phyloP scores from a whole-genome alignment of 1,284 basidiomycete genomes.

The Ustilago trichophora region DNA sequence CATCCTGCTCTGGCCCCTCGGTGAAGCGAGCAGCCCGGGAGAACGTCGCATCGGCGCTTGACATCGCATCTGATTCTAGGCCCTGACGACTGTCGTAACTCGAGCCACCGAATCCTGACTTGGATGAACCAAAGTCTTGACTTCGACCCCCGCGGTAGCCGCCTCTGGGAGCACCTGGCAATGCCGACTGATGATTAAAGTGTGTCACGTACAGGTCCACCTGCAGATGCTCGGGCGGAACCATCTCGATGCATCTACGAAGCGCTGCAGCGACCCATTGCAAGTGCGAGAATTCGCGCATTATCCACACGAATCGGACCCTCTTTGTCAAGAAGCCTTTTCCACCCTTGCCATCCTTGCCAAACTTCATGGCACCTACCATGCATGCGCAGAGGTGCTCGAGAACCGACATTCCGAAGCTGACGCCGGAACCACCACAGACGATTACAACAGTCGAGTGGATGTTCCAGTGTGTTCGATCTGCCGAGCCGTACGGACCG shows the following conservation, averaged over 20 bases:
- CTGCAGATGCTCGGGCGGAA: slow-evolving; percentile 73
- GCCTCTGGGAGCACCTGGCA: slow-evolving; percentile 5
- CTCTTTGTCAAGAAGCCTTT: slow-evolving; percentile 72
- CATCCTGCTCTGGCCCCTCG: slow-evolving; percentile 68
- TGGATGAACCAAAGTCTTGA: slow-evolving; percentile 6
- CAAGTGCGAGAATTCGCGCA: slow-evolving; percentile 82
- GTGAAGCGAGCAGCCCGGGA: slow-evolving; percentile 48
- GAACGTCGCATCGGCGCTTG: slow-evolving; percentile 10
- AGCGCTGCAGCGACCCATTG: slow-evolving; percentile 81
- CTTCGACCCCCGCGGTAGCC: slow-evolving; percentile 8
- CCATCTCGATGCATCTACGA: slow-evolving; percentile 75
- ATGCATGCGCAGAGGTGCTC: slow-evolving; percentile 77
- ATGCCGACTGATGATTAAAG: slow-evolving; percentile 48
- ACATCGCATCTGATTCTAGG: slow-evolving; percentile 1
- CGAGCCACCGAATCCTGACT: slow-evolving; percentile 6
- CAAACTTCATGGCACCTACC: slow-evolving; percentile 61
- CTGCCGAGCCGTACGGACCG: slow-evolving; percentile 81
- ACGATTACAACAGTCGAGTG: slow-evolving; percentile 75
- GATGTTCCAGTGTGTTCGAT: slow-evolving; percentile 74
- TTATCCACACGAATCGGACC: slow-evolving; percentile 83
- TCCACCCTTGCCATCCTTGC: slow-evolving; percentile 57
- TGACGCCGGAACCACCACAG: slow-evolving; percentile 81
- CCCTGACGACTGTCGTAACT: slow-evolving; percentile 11
- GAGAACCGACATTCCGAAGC: slow-evolving; percentile 78
- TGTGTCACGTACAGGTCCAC: slow-evolving; percentile 79